Percentiles rank a stretch among this genome's conserved stretches.
Evolutionary conservation across 2,329 filamentous ascomycete species (phyloP).

Genomic region (Aspergillus fumigatus): DNA sequence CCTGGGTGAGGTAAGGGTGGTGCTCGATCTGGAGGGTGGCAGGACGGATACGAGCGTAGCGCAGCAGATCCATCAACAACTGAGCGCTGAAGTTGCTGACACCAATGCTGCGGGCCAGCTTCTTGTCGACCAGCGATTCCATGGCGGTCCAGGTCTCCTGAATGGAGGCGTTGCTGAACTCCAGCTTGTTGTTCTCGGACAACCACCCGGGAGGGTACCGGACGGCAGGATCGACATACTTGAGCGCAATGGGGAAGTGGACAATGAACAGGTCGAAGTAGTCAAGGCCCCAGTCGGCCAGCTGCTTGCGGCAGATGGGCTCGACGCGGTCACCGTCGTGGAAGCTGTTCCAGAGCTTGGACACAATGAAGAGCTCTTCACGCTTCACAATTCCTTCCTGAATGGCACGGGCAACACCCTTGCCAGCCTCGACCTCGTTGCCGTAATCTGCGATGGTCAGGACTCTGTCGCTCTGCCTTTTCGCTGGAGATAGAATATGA

Average conservation of each 20-base stretch:
- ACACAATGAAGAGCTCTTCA: constrained; percentile 85
- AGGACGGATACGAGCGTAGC: constrained; percentile 69
- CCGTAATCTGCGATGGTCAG: constrained; percentile 62
- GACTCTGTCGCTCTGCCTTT: neutral
- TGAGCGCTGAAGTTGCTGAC: constrained; percentile 79
- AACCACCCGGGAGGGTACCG: constrained; percentile 78
- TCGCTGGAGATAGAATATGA: too few relatives aligned
- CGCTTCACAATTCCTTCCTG: constrained; percentile 76
- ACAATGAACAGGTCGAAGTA: constrained; percentile 89
- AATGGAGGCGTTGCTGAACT: constrained; percentile 64
- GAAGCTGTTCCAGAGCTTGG: constrained; percentile 91
- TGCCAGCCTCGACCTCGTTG: constrained; percentile 72
- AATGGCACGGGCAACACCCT: constrained; percentile 74
- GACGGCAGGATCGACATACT: constrained; percentile 74
- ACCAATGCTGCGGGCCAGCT: constrained; percentile 69
- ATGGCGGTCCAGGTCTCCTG: constrained; percentile 80
- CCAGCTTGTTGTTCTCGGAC: constrained; percentile 59
- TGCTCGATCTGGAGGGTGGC: constrained; percentile 84
- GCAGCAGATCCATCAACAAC: constrained; percentile 72
- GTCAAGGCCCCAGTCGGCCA: constrained; percentile 76
- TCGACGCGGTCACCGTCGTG: constrained; percentile 74
- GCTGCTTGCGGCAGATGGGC: constrained; percentile 70
- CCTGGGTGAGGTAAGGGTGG: constrained; percentile 81
- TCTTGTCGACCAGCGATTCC: constrained; percentile 66
- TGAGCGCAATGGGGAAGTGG: constrained; percentile 82